Evolutionary conservation across 108 stramenopile species (phyloP).

Genomic region (Skeletonema grethae): DNA sequence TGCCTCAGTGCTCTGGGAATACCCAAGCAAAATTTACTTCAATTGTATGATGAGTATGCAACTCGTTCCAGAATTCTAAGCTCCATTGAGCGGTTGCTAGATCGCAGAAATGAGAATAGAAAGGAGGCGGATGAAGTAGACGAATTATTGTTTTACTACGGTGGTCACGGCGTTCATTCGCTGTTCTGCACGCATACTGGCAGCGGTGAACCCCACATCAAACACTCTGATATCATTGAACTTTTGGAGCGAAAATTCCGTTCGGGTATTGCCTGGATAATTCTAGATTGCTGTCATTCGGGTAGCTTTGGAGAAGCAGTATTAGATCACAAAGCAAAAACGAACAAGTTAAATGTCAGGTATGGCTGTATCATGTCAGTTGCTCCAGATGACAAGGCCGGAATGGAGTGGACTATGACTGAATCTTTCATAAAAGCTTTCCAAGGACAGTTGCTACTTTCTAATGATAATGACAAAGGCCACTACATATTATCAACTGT

Average conservation of each 20-base stretch:
- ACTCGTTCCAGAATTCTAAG: conserved; percentile 37
- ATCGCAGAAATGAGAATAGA: conserved; percentile 12
- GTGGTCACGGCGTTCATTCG: conserved; percentile 34
- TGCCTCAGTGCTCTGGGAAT: conserved; percentile 27
- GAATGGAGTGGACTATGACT: conserved; percentile 46
- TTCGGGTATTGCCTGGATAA: conserved; percentile 29
- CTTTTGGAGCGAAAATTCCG: conserved; percentile 32
- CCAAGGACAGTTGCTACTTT: conserved; percentile 19
- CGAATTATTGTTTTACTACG: conserved; percentile 40
- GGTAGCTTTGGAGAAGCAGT: conserved; percentile 44
- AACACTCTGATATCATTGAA: conserved; percentile 34
- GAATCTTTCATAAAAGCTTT: conserved; percentile 42
- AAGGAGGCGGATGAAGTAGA: conserved; percentile 14
- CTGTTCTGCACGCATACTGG: conserved; percentile 25
- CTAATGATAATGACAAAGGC: not conserved
- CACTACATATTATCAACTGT: conserved; percentile 24
- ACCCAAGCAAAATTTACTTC: conserved; percentile 34
- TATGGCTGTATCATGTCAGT: conserved; percentile 47
- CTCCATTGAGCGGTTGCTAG: conserved; percentile 28
- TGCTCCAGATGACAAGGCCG: conserved; percentile 29
- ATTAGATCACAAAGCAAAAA: conserved; percentile 15
- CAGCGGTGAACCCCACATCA: conserved; percentile 27
- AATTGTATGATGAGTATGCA: conserved; percentile 40
- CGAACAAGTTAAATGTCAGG: conserved; percentile 23
- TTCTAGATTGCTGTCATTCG: conserved; percentile 46